Conservation (phyloP, 768 basidiomycete species). For the Boletus bicolor region DNA sequence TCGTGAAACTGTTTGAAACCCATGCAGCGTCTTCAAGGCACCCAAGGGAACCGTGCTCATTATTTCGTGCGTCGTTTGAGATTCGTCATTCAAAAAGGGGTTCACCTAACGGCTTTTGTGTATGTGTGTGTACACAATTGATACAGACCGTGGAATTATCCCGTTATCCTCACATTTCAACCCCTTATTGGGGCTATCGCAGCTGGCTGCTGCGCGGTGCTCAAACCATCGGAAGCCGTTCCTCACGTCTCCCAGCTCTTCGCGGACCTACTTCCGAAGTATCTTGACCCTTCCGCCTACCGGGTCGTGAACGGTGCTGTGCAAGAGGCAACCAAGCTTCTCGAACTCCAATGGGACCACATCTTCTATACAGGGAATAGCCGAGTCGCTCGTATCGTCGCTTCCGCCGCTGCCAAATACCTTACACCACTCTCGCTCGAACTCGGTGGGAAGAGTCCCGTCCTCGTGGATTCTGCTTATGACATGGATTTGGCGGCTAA, state of each 20-base stretch:
- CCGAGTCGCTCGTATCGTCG: constrained; percentile 23
- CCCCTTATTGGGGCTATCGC: constrained; percentile 71
- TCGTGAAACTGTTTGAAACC: background rate
- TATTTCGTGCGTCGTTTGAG: constrained; percentile 46
- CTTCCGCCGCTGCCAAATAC: constrained; percentile 27
- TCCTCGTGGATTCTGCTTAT: constrained; percentile 40
- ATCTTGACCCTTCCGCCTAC: constrained; percentile 50
- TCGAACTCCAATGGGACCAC: constrained; percentile 32
- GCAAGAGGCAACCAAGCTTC: constrained; percentile 35
- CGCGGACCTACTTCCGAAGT: constrained; percentile 52
- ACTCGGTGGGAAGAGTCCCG: constrained; percentile 43
- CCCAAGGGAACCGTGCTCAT: constrained; percentile 63
- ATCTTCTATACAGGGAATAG: constrained; percentile 40
- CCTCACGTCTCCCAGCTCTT: constrained; percentile 50
- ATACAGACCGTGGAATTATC: constrained; percentile 66
- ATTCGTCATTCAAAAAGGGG: background rate
- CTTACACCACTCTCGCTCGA: constrained; percentile 35
- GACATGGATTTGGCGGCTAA: constrained; percentile 53
- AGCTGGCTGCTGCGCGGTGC: constrained; percentile 63
- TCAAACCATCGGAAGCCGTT: constrained; percentile 63
- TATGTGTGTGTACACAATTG: background rate
- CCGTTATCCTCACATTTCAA: constrained; percentile 49
- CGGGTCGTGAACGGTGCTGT: constrained; percentile 50
- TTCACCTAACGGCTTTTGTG: background rate
- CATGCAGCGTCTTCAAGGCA: constrained; percentile 40